Conservation (phyloP, 2,329 filamentous ascomycete species). For the Epicoccum sorghinum region DNA sequence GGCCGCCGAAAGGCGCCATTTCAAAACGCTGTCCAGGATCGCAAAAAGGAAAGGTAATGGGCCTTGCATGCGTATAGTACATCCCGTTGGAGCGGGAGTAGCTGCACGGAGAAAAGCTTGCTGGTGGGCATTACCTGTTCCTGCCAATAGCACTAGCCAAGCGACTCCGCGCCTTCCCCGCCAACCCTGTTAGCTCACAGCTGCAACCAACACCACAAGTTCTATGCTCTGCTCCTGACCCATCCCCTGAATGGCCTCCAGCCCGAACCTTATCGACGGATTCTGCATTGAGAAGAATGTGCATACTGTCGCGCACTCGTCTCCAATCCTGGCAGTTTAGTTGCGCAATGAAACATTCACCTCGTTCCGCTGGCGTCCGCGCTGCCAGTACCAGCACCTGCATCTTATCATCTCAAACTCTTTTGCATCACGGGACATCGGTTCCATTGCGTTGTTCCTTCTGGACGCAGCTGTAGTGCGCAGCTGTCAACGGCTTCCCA, state of each 20-base stretch:
- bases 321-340: slow-evolving; percentile 23
- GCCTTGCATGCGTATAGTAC: slow-evolving; percentile 2
- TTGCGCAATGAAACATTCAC: slow-evolving; percentile 14
- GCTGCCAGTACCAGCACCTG: slow-evolving; percentile 17
- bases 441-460: neutral
- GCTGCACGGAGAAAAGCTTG: slow-evolving; percentile 9
- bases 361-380: slow-evolving; percentile 20
- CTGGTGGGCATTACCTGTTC: slow-evolving; percentile 18
- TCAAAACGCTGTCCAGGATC: neutral
- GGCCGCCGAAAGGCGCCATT: neutral
- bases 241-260: neutral
- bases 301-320: slow-evolving; percentile 7
- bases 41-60: neutral
- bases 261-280: slow-evolving; percentile 8
- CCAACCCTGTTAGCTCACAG: slow-evolving; percentile 16
- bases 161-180: slow-evolving; percentile 18
- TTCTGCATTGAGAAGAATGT: slow-evolving; percentile 16
- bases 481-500: slow-evolving; percentile 27
- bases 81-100: slow-evolving; percentile 18
- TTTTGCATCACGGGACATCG: slow-evolving; percentile 9
- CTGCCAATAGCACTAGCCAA: slow-evolving; percentile 14
- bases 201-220: slow-evolving; percentile 19
- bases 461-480: neutral
- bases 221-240: slow-evolving; percentile 8
- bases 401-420: slow-evolving; percentile 23